phyloP scores from a whole-genome alignment of 192 early-diverging fungal species.

The Chytriomyces confervae region DNA sequence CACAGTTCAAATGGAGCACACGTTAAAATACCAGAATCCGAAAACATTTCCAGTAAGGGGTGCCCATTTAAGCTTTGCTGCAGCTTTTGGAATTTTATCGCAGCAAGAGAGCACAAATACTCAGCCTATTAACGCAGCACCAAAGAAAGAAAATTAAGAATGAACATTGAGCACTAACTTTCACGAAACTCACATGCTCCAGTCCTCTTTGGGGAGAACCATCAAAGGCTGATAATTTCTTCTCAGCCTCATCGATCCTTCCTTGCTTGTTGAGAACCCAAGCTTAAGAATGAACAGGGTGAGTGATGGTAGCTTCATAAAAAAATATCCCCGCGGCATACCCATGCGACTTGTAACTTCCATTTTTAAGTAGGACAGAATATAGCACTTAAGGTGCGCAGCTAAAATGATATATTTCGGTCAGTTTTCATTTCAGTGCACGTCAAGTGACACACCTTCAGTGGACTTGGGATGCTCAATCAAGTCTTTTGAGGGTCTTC shows the following conservation, averaged over 20 bases:
- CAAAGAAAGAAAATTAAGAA: not conserved
- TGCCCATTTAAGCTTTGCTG: conserved; percentile 29
- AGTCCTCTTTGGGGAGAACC: conserved; percentile 38
- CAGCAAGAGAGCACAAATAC: conserved; percentile 36
- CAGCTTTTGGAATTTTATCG: conserved; percentile 38
- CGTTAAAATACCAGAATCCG: conserved; percentile 56
- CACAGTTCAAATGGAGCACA: not conserved
- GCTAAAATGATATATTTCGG: no score
- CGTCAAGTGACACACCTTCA: not conserved
- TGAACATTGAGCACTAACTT: not conserved
- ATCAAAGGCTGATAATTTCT: conserved; percentile 30
- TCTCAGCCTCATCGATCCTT: conserved; percentile 45
- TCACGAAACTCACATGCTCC: conserved; percentile 43
- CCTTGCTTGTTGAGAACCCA: conserved; percentile 41
- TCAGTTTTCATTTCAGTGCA: not conserved
- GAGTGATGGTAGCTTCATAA: not conserved
- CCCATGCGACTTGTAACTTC: conserved; percentile 49
- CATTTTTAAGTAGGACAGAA: conserved; percentile 51
- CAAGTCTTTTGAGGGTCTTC: not conserved
- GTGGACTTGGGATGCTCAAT: not conserved
- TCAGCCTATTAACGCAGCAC: conserved; percentile 33
- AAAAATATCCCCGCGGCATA: conserved; percentile 11
- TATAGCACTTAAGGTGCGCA: conserved; percentile 46
- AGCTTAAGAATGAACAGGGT: conserved; percentile 21
- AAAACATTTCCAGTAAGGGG: conserved; percentile 49